Evolutionary conservation across 1,284 basidiomycete species (phyloP).

Genomic region (Pyrrhoderma lamaoense): DNA sequence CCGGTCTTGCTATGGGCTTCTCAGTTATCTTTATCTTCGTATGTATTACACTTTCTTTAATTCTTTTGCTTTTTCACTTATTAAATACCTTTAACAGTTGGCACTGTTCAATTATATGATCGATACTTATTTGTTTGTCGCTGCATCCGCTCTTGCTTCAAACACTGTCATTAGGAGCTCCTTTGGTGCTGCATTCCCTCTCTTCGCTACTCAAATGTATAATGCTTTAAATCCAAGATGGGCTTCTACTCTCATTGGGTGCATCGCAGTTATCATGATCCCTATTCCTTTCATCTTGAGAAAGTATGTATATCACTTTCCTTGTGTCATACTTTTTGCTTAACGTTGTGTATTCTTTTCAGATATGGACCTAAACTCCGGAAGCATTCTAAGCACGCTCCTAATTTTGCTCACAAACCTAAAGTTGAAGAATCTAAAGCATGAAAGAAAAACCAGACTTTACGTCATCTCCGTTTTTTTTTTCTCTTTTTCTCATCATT

Average conservation of each 20-base stretch:
- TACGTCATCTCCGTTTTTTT: not conserved
- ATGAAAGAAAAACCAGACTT: slow-evolving; percentile 5
- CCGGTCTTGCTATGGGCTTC: slow-evolving; percentile 46
- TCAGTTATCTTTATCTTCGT: slow-evolving; percentile 54
- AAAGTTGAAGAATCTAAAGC: slow-evolving; percentile 9
- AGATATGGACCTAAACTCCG: slow-evolving; percentile 15
- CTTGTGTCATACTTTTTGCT: not conserved
- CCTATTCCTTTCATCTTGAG: slow-evolving; percentile 49
- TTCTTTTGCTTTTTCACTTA: not conserved
- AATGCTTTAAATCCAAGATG: slow-evolving; percentile 40
- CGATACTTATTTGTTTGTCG: slow-evolving; percentile 47
- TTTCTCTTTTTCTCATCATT: not conserved
- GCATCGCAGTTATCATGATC: slow-evolving; percentile 41
- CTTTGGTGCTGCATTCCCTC: slow-evolving; percentile 53
- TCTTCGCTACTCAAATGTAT: slow-evolving; percentile 53
- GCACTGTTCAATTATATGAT: slow-evolving; percentile 51
- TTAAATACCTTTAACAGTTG: slow-evolving; percentile 28
- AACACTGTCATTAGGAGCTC: slow-evolving; percentile 47
- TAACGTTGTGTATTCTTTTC: not conserved
- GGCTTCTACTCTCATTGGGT: slow-evolving; percentile 51
- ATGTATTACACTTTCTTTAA: slow-evolving; percentile 23
- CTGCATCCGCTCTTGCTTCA: slow-evolving; percentile 53
- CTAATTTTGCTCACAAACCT: not conserved
- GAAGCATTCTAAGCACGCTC: slow-evolving; percentile 16
- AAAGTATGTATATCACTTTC: slow-evolving; percentile 25